phyloP scores from a whole-genome alignment of 805 yeast genomes.

The Lipomyces sp. region DNA sequence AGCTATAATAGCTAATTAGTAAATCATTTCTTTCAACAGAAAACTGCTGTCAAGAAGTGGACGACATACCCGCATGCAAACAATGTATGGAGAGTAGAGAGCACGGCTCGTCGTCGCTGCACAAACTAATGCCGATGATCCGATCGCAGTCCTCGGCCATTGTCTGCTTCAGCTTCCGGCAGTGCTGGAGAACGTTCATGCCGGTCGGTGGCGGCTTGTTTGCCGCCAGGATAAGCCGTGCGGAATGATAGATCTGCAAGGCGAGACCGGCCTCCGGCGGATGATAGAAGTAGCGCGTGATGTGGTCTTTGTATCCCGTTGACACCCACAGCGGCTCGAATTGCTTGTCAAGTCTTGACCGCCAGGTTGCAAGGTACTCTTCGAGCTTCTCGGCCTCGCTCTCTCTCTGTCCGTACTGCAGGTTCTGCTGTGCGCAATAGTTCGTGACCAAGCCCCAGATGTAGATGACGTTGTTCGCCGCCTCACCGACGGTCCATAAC shows the following conservation, averaged over 20 bases:
- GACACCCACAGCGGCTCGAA: constrained; percentile 18
- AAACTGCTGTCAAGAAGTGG: background rate
- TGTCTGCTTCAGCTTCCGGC: constrained; percentile 7
- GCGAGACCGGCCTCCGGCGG: constrained; percentile 23
- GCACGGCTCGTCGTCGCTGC: constrained; percentile 15
- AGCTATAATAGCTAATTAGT: constrained; percentile 1
- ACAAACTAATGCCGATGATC: constrained; percentile 20
- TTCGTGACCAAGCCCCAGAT: constrained; percentile 23
- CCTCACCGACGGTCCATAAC: constrained; percentile 13
- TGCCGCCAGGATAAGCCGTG: constrained; percentile 7
- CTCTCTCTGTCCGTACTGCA: background rate
- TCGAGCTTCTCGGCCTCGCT: constrained; percentile 7
- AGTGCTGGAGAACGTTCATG: constrained; percentile 9
- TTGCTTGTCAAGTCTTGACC: constrained; percentile 3
- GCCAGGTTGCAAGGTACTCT: constrained; percentile 8
- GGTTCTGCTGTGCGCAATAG: constrained; percentile 4
- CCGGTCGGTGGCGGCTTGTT: constrained; percentile 12
- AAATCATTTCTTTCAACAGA: background rate
- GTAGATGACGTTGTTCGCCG: constrained; percentile 15
- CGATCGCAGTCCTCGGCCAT: constrained; percentile 13
- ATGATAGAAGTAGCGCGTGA: constrained; percentile 13
- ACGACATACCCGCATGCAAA: constrained; percentile 17
- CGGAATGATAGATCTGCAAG: constrained; percentile 13
- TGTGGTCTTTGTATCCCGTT: constrained; percentile 6
- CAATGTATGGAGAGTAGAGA: constrained; percentile 18